A percentile compares a stretch with the other conserved stretches of the same genome.
These are phyloP conservation scores for Acer campestre DNA, from an alignment of 345 rosid genomes.

Conservation along the genomic window DNA sequence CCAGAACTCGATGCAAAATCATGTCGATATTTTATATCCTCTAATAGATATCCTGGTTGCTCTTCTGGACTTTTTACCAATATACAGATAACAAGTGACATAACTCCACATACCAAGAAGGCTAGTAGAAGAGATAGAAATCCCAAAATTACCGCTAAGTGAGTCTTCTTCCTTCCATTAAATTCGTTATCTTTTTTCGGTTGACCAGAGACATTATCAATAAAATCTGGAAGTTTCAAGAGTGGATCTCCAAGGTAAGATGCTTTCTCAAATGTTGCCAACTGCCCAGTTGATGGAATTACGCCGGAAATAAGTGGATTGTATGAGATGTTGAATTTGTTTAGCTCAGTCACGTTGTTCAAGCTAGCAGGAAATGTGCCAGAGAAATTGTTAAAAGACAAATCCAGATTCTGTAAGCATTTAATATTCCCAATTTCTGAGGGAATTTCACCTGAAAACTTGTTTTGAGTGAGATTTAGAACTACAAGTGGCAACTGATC, in stretches of 20 bases:
- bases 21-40: constrained; percentile 48
- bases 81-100: constrained; percentile 44
- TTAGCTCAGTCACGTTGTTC: constrained; percentile 56
- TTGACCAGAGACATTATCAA: constrained; percentile 30
- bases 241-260: constrained; percentile 80
- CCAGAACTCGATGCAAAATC: constrained; percentile 62
- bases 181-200: neutral
- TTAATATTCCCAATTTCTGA: constrained; percentile 56
- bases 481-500: constrained; percentile 70
- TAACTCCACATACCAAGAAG: constrained; percentile 47
- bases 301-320: constrained; percentile 70
- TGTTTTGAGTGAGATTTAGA: constrained; percentile 63
- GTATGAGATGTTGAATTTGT: constrained; percentile 84
- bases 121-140: constrained; percentile 41
- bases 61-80: constrained; percentile 42
- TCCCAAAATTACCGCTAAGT: constrained; percentile 35
- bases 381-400: constrained; percentile 83
- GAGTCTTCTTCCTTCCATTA: constrained; percentile 25
- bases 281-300: constrained; percentile 74
- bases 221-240: constrained; percentile 54
- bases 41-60: constrained; percentile 47
- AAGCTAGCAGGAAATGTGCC: constrained; percentile 72
- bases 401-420: constrained; percentile 79
- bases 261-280: constrained; percentile 68
- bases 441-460: constrained; percentile 71